Percentiles rank a stretch among this genome's conserved stretches.
phyloP scores from a whole-genome alignment of 768 basidiomycete species.

The Trametes elegans region DNA sequence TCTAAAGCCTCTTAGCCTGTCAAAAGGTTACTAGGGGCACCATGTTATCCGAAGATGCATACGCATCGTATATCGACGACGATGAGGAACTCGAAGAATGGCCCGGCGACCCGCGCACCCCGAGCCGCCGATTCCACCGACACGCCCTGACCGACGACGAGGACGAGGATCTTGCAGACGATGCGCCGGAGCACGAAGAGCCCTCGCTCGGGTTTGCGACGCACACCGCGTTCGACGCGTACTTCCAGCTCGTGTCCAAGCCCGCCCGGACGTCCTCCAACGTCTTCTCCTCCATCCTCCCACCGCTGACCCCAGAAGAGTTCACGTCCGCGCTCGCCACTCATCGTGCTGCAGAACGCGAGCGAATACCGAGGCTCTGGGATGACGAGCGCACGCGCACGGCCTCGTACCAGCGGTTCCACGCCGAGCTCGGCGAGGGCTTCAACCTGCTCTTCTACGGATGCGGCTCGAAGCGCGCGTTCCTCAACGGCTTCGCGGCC shows the following conservation, averaged over 20 bases:
- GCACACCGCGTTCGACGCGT: slow-evolving; percentile 79
- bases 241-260: slow-evolving; percentile 65
- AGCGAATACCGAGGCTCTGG: slow-evolving; percentile 23
- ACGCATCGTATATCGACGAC: slow-evolving; percentile 13
- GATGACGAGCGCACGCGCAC: slow-evolving; percentile 27
- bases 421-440: slow-evolving; percentile 72
- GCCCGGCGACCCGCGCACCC: slow-evolving; percentile 13
- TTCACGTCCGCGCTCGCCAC: slow-evolving; percentile 38
- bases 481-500: slow-evolving; percentile 74
- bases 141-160: slow-evolving; percentile 23
- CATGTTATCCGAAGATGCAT: slow-evolving; percentile 7
- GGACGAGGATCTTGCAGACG: slow-evolving; percentile 14
- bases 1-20: too few species aligned
- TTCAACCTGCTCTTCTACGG: slow-evolving; percentile 91
- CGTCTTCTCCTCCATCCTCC: slow-evolving; percentile 73
- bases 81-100: slow-evolving; percentile 18
- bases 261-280: slow-evolving; percentile 73
- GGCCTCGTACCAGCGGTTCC: slow-evolving; percentile 55
- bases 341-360: slow-evolving; percentile 29
- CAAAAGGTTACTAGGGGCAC: neutral
- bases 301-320: slow-evolving; percentile 68
- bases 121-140: slow-evolving; percentile 12
- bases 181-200: slow-evolving; percentile 10
- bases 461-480: slow-evolving; percentile 77
- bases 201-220: slow-evolving; percentile 37